Percentiles rank a stretch among this genome's conserved stretches.
These are phyloP conservation scores for Neonectria coccinea DNA, from an alignment of 2,329 filamentous ascomycete genomes.

Conservation along the genomic window DNA sequence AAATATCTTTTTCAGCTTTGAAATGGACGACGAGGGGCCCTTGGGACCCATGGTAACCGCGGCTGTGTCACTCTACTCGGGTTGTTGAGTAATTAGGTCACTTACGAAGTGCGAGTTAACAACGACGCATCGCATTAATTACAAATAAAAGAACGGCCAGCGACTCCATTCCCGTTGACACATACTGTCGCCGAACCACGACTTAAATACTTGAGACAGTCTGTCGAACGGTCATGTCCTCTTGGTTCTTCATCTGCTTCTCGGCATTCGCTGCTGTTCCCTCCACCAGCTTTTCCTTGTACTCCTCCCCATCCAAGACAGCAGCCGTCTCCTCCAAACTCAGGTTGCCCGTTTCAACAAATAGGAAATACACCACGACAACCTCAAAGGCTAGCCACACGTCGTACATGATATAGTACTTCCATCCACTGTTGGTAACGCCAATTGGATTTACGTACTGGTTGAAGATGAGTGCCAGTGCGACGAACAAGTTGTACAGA, in stretches of 20 bases:
- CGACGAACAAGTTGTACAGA: constrained; percentile 42
- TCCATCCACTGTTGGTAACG: constrained; percentile 30
- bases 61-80: no score
- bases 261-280: background rate
- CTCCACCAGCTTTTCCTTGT: constrained; percentile 17
- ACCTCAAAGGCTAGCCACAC: constrained; percentile 24
- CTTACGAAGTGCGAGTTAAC: no score
- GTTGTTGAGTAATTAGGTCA: no score
- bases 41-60: no score
- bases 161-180: no score
- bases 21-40: no score
- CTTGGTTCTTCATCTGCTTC: background rate
- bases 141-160: no score
- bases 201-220: background rate
- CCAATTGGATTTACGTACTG: constrained; percentile 57
- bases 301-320: constrained; percentile 21
- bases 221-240: background rate
- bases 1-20: no score
- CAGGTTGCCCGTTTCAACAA: constrained; percentile 20
- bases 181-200: background rate
- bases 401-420: constrained; percentile 30
- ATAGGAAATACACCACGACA: constrained; percentile 27
- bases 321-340: constrained; percentile 24
- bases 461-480: constrained; percentile 50
- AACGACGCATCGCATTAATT: no score